Percentiles rank a stretch among this genome's conserved stretches.
Evolutionary conservation across 2,329 filamentous ascomycete genomes (phyloP).

Genomic region (Penicillium occitanis): DNA sequence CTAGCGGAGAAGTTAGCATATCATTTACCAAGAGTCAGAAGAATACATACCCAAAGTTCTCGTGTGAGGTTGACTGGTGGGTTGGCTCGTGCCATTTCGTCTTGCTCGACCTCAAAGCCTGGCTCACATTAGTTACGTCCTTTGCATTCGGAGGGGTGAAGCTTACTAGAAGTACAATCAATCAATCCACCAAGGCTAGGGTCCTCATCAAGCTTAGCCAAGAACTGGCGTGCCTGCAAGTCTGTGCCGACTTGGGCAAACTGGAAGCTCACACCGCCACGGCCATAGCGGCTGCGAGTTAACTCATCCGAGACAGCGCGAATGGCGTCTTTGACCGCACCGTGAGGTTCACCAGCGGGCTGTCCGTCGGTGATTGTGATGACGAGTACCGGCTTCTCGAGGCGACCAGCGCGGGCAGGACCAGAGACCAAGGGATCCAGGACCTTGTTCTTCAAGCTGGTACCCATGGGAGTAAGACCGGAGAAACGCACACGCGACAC

Average conservation of each 20-base stretch:
- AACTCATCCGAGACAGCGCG: conserved; percentile 55
- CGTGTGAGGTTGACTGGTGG: conserved; percentile 64
- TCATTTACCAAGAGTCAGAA: no score
- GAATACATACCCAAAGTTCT: conserved; percentile 57
- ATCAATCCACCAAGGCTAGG: conserved; percentile 61
- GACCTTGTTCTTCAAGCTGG: conserved; percentile 62
- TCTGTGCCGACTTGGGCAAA: conserved; percentile 71
- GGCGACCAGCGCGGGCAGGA: conserved; percentile 52
- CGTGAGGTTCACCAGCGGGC: conserved; percentile 61
- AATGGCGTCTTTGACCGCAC: conserved; percentile 59
- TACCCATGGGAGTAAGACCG: conserved; percentile 67
- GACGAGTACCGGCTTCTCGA: conserved; percentile 64
- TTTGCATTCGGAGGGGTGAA: background rate
- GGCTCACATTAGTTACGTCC: conserved; percentile 5
- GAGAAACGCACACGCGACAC: conserved; percentile 61
- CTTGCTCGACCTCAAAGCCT: conserved; percentile 68
- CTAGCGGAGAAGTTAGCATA: conserved; percentile 30
- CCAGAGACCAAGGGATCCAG: conserved; percentile 60
- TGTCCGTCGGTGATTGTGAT: conserved; percentile 67
- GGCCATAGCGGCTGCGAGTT: conserved; percentile 53
- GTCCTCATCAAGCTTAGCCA: conserved; percentile 64
- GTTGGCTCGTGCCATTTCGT: conserved; percentile 62
- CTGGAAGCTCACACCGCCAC: conserved; percentile 63
- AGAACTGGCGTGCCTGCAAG: conserved; percentile 62
- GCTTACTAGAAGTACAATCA: conserved; percentile 68